These are phyloP conservation scores for Pseudopithomyces maydicus DNA, from an alignment of 2,329 filamentous ascomycete genomes.

Conservation along the genomic window DNA sequence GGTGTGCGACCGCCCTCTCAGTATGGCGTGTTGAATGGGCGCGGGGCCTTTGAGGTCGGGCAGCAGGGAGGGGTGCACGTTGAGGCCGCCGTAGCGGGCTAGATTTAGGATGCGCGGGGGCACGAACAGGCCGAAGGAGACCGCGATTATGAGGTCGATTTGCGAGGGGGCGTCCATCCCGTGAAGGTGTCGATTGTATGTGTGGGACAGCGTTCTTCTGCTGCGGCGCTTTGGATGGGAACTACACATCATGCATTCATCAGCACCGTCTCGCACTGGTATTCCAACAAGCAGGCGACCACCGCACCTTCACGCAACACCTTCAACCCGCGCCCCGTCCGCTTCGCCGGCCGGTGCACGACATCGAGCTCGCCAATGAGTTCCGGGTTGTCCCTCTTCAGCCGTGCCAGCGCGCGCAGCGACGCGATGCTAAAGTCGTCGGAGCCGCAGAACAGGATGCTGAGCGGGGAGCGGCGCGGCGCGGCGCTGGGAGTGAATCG, in stretches of 20 bases:
- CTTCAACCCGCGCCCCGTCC: slow-evolving; percentile 75
- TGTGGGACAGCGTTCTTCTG: slow-evolving; percentile 65
- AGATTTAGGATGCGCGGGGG: slow-evolving; percentile 73
- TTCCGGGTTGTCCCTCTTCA: slow-evolving; percentile 50
- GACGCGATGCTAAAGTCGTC: slow-evolving; percentile 87
- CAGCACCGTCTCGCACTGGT: too few relatives aligned
- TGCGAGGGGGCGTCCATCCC: slow-evolving; percentile 65
- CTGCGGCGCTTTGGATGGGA: slow-evolving; percentile 69
- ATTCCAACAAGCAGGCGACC: too few relatives aligned
- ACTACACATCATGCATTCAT: too few relatives aligned
- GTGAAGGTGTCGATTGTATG: slow-evolving; percentile 83
- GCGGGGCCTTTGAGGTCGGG: slow-evolving; percentile 86
- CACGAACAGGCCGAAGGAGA: slow-evolving; percentile 92
- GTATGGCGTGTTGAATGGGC: slow-evolving; percentile 82
- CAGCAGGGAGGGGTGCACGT: slow-evolving; percentile 89
- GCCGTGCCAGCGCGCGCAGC: slow-evolving; percentile 69
- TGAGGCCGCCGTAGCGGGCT: slow-evolving; percentile 83
- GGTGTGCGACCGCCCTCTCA: slow-evolving; percentile 64
- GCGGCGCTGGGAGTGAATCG: slow-evolving; percentile 16
- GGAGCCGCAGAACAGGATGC: slow-evolving; percentile 92
- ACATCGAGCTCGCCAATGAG: slow-evolving; percentile 76
- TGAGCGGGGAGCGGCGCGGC: slow-evolving; percentile 58
- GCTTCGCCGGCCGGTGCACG: slow-evolving; percentile 79
- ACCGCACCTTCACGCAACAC: slow-evolving; percentile 70
- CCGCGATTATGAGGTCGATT: slow-evolving; percentile 80